Evolutionary conservation across 1,284 basidiomycete genomes (phyloP).

Genomic region (Rhodotorula sp.): DNA sequence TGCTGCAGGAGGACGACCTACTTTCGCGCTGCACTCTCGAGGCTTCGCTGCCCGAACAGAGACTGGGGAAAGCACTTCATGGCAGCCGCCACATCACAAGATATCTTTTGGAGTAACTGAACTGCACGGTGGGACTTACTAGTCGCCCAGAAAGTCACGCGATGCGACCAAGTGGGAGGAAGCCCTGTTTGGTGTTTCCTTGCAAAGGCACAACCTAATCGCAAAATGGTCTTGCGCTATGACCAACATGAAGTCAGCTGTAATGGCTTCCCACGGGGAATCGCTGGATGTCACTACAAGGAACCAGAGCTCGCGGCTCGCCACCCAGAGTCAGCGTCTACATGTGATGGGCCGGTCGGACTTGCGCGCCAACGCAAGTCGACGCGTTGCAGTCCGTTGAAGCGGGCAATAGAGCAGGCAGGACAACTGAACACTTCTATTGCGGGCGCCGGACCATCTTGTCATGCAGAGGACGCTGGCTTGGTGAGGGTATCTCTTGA

Average conservation of each 20-base stretch:
- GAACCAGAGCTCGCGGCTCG: constrained; percentile 17
- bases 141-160: too few relatives aligned
- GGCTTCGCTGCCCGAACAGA: too few relatives aligned
- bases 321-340: constrained; percentile 5
- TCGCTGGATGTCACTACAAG: constrained; percentile 10
- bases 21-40: too few relatives aligned
- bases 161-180: too few relatives aligned
- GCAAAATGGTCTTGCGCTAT: accelerated
- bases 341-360: constrained; percentile 9
- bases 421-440: constrained; percentile 13
- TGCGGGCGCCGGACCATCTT: constrained; percentile 12
- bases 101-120: too few relatives aligned
- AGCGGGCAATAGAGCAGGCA: neutral
- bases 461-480: constrained; percentile 18
- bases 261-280: constrained; percentile 3
- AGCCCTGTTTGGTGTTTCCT: neutral
- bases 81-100: too few relatives aligned
- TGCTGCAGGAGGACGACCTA: too few relatives aligned
- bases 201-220: neutral
- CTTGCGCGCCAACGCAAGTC: constrained; percentile 2
- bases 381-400: neutral
- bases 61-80: too few relatives aligned
- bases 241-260: neutral
- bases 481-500: constrained; percentile 24
- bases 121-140: too few relatives aligned